A percentile compares a stretch with the other conserved stretches of the same genome.
phyloP scores from a whole-genome alignment of 257 asterid genomes.

The Echites panduratus region DNA sequence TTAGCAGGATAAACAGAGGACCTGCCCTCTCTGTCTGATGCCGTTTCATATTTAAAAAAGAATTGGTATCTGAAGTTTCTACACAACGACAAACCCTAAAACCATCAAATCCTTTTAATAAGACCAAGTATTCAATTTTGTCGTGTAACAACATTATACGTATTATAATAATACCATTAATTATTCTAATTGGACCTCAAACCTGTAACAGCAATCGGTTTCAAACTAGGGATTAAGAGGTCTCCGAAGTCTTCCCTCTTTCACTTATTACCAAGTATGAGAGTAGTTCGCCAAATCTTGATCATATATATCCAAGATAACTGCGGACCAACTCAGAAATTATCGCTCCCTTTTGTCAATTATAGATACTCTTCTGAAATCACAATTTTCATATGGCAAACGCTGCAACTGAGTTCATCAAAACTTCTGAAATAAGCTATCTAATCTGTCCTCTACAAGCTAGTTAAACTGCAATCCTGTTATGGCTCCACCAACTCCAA shows the following conservation, averaged over 20 bases:
- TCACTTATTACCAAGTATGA: background rate
- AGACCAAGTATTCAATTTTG: background rate
- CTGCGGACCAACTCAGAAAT: slow-evolving; percentile 31
- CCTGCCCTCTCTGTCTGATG: too few relatives aligned
- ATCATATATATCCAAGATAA: background rate
- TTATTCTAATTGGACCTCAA: background rate
- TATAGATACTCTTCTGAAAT: slow-evolving; percentile 20
- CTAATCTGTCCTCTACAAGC: background rate
- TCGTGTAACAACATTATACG: background rate
- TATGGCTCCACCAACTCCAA: slow-evolving; percentile 78
- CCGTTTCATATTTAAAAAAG: background rate
- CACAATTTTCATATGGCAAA: slow-evolving; percentile 10
- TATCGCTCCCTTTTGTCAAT: slow-evolving; percentile 27
- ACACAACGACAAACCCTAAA: background rate
- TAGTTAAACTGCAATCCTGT: slow-evolving; percentile 5
- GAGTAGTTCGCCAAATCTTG: too few relatives aligned
- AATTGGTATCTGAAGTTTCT: background rate
- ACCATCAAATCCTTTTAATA: background rate
- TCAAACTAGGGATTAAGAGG: background rate
- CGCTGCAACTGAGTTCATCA: background rate
- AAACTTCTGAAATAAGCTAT: background rate
- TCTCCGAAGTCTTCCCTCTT: background rate
- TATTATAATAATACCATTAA: background rate
- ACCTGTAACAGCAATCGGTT: background rate
- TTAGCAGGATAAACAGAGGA: too few relatives aligned